Percentiles rank a stretch among this genome's conserved stretches.
phyloP scores from a whole-genome alignment of 192 early-diverging fungal genomes.

The Endogone sp. region DNA sequence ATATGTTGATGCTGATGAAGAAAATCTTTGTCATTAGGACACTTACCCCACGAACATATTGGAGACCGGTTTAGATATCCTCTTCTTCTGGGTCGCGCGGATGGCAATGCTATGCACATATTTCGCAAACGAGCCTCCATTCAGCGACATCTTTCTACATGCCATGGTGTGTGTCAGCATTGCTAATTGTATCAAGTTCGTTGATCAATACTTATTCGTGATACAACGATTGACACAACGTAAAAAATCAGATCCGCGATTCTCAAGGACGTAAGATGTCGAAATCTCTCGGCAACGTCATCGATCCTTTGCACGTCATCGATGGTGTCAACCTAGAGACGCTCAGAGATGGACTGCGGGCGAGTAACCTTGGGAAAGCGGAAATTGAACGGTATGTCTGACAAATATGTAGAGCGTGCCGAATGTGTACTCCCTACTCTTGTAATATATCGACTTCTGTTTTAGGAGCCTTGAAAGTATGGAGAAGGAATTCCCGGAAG shows the following conservation, averaged over 20 bases:
- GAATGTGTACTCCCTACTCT: not conserved
- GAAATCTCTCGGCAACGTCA: slow-evolving; percentile 84
- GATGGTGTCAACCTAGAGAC: slow-evolving; percentile 67
- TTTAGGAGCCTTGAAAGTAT: slow-evolving; percentile 33
- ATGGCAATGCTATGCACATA: slow-evolving; percentile 96
- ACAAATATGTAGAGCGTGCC: not conserved
- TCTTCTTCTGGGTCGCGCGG: slow-evolving; percentile 98
- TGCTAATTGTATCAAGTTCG: slow-evolving; percentile 1
- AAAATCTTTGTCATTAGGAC: slow-evolving; percentile 37
- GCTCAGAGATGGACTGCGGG: slow-evolving; percentile 63
- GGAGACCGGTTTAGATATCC: slow-evolving; percentile 94
- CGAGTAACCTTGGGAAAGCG: slow-evolving; percentile 67
- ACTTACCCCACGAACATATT: slow-evolving; percentile 80
- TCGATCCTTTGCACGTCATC: slow-evolving; percentile 82
- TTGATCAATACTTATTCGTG: not conserved
- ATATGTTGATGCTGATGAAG: slow-evolving; percentile 59
- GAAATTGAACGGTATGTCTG: slow-evolving; percentile 64
- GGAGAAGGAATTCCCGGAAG: slow-evolving; percentile 79
- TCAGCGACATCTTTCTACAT: slow-evolving; percentile 87
- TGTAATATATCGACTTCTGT: not conserved
- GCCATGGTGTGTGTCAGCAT: slow-evolving; percentile 76
- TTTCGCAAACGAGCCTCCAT: slow-evolving; percentile 76
- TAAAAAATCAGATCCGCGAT: slow-evolving; percentile 49
- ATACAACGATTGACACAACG: not conserved
- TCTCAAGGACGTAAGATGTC: slow-evolving; percentile 88